These are phyloP conservation scores for Heliocybe sulcata DNA, from an alignment of 1,284 basidiomycete species.

Conservation along the genomic window DNA sequence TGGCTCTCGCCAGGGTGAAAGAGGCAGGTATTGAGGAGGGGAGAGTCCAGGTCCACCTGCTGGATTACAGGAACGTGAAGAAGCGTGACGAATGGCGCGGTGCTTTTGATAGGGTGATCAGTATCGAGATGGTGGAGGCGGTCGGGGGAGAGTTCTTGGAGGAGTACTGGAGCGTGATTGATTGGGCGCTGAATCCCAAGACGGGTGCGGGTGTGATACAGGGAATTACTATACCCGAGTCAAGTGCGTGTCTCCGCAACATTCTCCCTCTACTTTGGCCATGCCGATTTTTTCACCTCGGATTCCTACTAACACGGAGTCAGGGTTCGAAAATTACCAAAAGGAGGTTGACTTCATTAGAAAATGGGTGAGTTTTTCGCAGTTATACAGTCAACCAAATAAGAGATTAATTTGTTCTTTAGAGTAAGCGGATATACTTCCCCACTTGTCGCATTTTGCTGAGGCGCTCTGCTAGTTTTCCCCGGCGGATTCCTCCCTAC, in stretches of 20 bases:
- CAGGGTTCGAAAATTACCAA: constrained; percentile 52
- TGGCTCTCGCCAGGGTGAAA: constrained; percentile 45
- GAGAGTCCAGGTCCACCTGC: constrained; percentile 58
- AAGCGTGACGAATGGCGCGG: constrained; percentile 43
- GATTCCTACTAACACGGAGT: neutral
- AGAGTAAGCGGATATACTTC: constrained; percentile 16
- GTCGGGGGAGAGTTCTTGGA: constrained; percentile 65
- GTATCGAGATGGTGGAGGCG: constrained; percentile 78
- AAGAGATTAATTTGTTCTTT: constrained; percentile 3
- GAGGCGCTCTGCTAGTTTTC: constrained; percentile 43
- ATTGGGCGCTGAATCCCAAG: constrained; percentile 62
- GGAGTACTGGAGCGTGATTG: constrained; percentile 60
- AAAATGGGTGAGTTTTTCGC: constrained; percentile 54
- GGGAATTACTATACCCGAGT: constrained; percentile 77
- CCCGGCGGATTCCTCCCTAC: constrained; percentile 75
- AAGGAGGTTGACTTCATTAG: constrained; percentile 70
- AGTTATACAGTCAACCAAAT: neutral
- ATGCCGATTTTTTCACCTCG: neutral
- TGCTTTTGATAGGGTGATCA: constrained; percentile 65
- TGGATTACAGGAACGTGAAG: constrained; percentile 71
- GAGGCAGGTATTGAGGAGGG: constrained; percentile 35
- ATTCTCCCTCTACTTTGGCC: constrained; percentile 1
- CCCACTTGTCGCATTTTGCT: neutral
- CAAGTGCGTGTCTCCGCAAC: constrained; percentile 32
- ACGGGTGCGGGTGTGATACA: constrained; percentile 68